Evolutionary conservation across 1,139 yeast species (phyloP).

Genomic region (Hemisphaericaspora subhashii): DNA sequence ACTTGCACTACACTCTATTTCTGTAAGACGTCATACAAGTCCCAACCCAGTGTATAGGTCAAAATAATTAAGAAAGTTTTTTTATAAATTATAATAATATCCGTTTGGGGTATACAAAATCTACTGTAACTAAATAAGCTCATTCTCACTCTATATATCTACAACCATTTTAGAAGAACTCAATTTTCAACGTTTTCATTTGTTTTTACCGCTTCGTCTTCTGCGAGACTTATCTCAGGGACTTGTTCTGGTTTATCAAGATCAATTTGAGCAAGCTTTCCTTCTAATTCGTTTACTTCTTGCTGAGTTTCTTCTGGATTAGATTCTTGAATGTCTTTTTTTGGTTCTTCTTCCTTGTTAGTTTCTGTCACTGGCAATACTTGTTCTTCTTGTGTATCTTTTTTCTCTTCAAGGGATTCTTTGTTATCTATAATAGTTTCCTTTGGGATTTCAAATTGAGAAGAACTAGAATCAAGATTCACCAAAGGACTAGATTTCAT

Average conservation of each 20-base stretch:
- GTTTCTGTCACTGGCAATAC: slow-evolving; percentile 7
- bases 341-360: slow-evolving; percentile 10
- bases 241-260: too few relatives aligned
- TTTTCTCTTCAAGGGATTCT: slow-evolving; percentile 5
- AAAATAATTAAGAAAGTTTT: too few relatives aligned
- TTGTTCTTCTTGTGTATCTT: too few relatives aligned
- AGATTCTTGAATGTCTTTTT: slow-evolving; percentile 8
- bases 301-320: slow-evolving; percentile 10
- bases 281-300: slow-evolving; percentile 5
- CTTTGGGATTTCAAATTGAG: slow-evolving; percentile 38
- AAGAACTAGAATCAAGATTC: slow-evolving; percentile 26
- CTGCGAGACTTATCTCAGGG: too few relatives aligned
- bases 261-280: not conserved
- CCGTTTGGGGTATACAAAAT: too few relatives aligned
- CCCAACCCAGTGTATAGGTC: too few relatives aligned
- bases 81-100: too few relatives aligned
- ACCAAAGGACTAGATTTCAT: slow-evolving; percentile 26
- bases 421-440: slow-evolving; percentile 44
- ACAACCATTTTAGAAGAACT: too few relatives aligned
- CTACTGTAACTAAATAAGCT: too few relatives aligned
- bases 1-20: too few relatives aligned
- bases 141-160: too few relatives aligned
- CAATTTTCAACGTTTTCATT: not conserved
- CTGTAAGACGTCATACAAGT: too few relatives aligned
- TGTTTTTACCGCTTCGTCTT: not conserved